Evolutionary conservation across 1,284 basidiomycete genomes (phyloP).

Genomic region (Marasmius fiardii): DNA sequence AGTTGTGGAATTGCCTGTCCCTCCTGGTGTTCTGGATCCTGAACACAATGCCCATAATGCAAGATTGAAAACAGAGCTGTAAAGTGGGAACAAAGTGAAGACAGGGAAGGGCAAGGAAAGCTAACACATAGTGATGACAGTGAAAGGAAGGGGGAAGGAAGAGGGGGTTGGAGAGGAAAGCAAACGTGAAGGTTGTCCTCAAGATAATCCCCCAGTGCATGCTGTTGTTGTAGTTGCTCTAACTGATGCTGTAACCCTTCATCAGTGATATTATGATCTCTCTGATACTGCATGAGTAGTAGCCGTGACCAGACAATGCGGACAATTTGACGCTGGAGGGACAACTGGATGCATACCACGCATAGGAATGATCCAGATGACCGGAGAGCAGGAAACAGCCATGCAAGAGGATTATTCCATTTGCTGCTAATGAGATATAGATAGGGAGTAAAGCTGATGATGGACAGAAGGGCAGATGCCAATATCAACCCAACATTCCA

Average conservation of each 20-base stretch:
- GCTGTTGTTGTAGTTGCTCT: no score
- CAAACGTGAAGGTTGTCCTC: not conserved
- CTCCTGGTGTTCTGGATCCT: not conserved
- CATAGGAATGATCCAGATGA: not conserved
- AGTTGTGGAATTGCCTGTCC: not conserved
- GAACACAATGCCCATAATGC: no score
- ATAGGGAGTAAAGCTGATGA: not conserved
- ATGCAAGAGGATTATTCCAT: not conserved
- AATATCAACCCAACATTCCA: not conserved
- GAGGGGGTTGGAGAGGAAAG: no score
- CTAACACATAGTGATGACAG: no score
- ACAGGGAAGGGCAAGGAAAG: no score
- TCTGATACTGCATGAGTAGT: not conserved
- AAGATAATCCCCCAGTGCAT: no score
- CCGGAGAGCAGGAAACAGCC: not conserved
- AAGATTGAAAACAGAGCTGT: no score
- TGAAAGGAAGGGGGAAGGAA: no score
- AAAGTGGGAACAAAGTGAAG: no score
- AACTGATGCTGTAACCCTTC: no score
- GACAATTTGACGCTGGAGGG: not conserved
- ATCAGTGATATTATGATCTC: no score
- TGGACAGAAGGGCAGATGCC: not conserved
- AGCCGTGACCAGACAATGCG: not conserved
- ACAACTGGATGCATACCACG: not conserved
- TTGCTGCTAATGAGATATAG: not conserved